Evolutionary conservation across 345 rosid genomes (phyloP).

Genomic region (Populus ilicifolia): DNA sequence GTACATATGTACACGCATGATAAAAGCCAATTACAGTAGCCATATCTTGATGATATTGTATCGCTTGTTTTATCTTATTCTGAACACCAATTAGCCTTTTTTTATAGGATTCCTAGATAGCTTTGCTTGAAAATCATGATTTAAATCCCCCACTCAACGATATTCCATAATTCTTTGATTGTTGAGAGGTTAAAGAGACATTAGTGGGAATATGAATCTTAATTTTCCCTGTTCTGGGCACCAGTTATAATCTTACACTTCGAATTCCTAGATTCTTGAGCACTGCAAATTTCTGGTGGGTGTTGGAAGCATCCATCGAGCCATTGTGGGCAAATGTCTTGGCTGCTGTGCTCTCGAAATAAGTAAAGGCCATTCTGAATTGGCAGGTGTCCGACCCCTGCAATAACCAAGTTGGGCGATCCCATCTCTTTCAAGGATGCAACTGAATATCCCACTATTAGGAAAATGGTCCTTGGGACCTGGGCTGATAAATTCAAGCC

Average conservation of each 20-base stretch:
- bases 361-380: background rate
- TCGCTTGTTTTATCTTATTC: too few relatives aligned
- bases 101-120: background rate
- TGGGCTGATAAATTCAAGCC: background rate
- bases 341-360: background rate
- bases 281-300: background rate
- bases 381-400: background rate
- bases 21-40: too few relatives aligned
- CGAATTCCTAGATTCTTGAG: background rate
- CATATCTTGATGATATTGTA: too few relatives aligned
- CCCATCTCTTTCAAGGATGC: too few relatives aligned
- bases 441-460: too few relatives aligned
- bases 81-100: background rate
- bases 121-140: slow-evolving; percentile 1
- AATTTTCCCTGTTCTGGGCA: background rate
- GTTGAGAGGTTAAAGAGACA: slow-evolving; percentile 8
- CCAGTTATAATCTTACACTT: too few relatives aligned
- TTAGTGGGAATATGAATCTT: slow-evolving; percentile 3
- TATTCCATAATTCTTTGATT: background rate
- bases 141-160: background rate
- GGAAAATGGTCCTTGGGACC: background rate
- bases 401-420: background rate
- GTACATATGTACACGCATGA: too few relatives aligned
- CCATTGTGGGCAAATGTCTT: background rate
- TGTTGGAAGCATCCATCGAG: background rate